Base-by-base conservation (phyloP, 164 flowering plant genomes). In the Berberis thunbergii region DNA sequence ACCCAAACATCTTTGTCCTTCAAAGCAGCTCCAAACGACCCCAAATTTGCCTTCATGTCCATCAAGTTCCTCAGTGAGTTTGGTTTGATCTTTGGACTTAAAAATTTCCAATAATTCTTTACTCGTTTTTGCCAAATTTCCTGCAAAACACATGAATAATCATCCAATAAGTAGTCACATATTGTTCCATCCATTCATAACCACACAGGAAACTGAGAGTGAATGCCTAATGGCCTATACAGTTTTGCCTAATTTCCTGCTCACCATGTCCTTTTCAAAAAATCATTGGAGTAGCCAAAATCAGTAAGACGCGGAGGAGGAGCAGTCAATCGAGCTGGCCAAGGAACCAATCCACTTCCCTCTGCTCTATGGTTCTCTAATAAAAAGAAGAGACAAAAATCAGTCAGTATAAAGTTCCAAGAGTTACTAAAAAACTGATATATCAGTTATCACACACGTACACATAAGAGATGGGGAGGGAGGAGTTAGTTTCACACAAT, bases 21-120 rank as follows among this genome's bases (percentile, higher is more conserved):
- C 75, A 91, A 72, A 60, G 96, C 87, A 65, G 93, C 96, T 44
- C 87, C 96, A 74, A 91, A 91, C 53, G 94, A 91, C 39, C 97
- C 97, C 66, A 91, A 62, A 71, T 84, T 75, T 57, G 97, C 93
- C 65, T 87, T 91, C 97, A 91, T 87, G 72, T 88, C 96, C 96
- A 91, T 91, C 78, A 88, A 46, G 61, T 91, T 88, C 76, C 96
- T 81, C 38, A 87, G 12, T 40, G 86, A 76, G 46, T 87, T 76
- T 3, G 83, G 59, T 62, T 74, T 45, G 43, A 85, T 70, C 75
- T 84, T 88, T 52, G 86, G 74, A 61, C 75, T 67, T 72, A 91
- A 69, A 6, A 86, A 73, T 63, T 75, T 79, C 94, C 88, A 91
- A 67, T 91, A 91, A 64, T 63, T 73, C 8, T 86, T 80, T 41